Base-by-base conservation (phyloP, 306 rosid genomes). In the Prunus campanulata region DNA sequence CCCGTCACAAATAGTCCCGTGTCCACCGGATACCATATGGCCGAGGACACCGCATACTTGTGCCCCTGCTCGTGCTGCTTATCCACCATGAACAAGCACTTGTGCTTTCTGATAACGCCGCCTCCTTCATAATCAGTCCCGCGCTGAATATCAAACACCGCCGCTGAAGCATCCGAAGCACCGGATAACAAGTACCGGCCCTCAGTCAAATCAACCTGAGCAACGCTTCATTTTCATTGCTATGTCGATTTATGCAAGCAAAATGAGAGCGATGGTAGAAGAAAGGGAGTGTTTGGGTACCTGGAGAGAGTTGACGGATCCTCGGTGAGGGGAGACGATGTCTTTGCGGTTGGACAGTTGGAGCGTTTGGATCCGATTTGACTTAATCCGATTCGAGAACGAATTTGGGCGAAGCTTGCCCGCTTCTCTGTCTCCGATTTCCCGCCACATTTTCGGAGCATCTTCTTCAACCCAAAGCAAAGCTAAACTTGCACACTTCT, bases 1-100 rank as follows among this genome's bases (percentile, higher is more conserved):
- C 92, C 99, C 3, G 97, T 95, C 78, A 95, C 70, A 75, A 95
- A 92, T 22, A 95, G 78, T 27, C 97, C 97, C 0, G 97, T 92
- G 78, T 95, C 96, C 65, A 95, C 65, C 2, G 99, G 99, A 78
- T 95, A 95, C 99, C 99, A 95, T 19, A 92, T 75, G 74, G 99
- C 99, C 0, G 97, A 82, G 42, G 99, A 92, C 8, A 95, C 86
- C 10, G 96, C 90, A 77, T 86, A 89, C 77, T 90, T 90, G 67
- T 95, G 99, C 25, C 86, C 93, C 4, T 52, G 42, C 49, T 84
- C 83, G 69, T 90, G 97, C 27, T 88, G 90, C 88, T 92, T 92
- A 78, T 89, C 97, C 66, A 92, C 82, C 59, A 75, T 70, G 76
- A 90, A 80, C 19, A 92, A 16, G 70, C 80, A 82, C 62, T 79